Conservation (phyloP, 192 early-diverging fungal species). For the Pilobolus umbonatus region DNA sequence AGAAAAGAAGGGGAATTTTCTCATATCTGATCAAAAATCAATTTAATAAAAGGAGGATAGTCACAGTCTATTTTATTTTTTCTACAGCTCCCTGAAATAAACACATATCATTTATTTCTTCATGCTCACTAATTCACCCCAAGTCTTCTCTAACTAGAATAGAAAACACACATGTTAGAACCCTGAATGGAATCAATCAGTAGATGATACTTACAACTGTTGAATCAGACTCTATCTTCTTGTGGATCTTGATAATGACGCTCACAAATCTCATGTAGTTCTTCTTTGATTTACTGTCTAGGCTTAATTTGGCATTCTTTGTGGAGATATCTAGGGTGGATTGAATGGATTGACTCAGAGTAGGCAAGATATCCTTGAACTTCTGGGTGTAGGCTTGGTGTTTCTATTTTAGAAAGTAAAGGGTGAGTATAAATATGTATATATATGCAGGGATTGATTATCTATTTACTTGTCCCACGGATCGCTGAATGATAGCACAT, state of each 20-base stretch:
- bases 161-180: too few relatives aligned
- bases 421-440: not conserved
- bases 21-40: too few relatives aligned
- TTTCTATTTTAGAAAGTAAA: conserved; percentile 11
- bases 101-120: too few relatives aligned
- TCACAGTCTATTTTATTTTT: too few relatives aligned
- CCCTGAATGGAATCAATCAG: too few relatives aligned
- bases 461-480: conserved; percentile 21
- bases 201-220: conserved; percentile 1
- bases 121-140: too few relatives aligned
- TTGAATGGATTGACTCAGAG: not conserved
- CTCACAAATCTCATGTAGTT: conserved; percentile 7
- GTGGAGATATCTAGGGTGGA: not conserved
- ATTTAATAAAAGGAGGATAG: too few relatives aligned
- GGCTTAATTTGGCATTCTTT: not conserved
- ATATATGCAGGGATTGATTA: not conserved
- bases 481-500: conserved; percentile 37
- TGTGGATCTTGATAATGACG: conserved; percentile 5
- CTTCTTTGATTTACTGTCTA: conserved; percentile 2
- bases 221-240: conserved; percentile 8
- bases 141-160: too few relatives aligned
- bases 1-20: too few relatives aligned
- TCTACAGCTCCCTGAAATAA: too few relatives aligned
- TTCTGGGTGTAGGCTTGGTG: not conserved
- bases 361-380: not conserved